Base-by-base conservation (phyloP, 257 asterid species). In the Orobanche coerulescens region DNA sequence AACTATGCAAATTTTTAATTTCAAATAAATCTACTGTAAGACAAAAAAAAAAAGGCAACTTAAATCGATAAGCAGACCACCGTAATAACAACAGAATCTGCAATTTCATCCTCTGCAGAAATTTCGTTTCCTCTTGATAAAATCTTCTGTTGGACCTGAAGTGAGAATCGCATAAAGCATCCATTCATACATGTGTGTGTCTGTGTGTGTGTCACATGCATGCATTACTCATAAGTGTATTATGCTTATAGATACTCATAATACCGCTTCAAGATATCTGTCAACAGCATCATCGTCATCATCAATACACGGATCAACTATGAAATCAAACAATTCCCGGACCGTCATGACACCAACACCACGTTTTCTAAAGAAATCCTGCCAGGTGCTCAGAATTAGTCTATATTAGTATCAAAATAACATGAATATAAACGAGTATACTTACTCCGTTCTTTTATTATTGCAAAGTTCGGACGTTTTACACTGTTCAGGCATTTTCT, bases 271-370 rank as follows among this genome's bases (percentile, higher is more conserved):
- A 60, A 85, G 82, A 72, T 91, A 91, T 73, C 78, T 70, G 67
- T 91, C 98, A 22, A 90, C 85, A 2, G 86, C 73, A 67, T 85
- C 90, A 69, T 88, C 96, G 66, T 65, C 59, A 51, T 88, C 88
- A 25, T 86, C 72, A 50, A 92, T 83, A 76, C 85, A 95, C 51
- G 85, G 53, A 88, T 88, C 65, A 91, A 57, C 61, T 91, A 96
- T 3, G n/a, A n/a, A n/a, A n/a, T n/a, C n/a, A n/a, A n/a, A n/a
- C n/a, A n/a, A n/a, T n/a, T n/a, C n/a, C n/a, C 96, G 76, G 39
- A 79, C 80, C 14, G 92, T 82, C 98, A 91, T 91, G 30, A 83
- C 96, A 39, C 88, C 98, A 39, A 91, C 90, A 14, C 95, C 96
- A 44, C 84, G 81, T 68, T 78, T 88, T 79, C 70, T 85, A 70